Base-by-base conservation (phyloP, 2,329 filamentous ascomycete genomes). In the Xylariales sp. region DNA sequence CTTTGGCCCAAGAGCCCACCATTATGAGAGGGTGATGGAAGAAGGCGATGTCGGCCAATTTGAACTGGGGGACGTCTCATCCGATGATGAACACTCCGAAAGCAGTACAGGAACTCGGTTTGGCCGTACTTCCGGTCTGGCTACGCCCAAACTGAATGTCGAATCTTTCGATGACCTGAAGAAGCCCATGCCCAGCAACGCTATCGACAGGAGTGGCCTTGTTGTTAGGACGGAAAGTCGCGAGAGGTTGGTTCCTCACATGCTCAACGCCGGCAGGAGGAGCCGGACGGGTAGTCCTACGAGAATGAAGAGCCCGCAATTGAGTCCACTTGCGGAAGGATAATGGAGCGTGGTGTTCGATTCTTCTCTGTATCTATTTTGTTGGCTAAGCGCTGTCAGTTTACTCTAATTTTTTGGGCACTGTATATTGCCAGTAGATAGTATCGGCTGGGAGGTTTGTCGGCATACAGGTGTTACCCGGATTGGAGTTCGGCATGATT, bases 1-100 rank as follows among this genome's bases (percentile, higher is more conserved):
- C 4, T 91, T 97, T 69, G 87, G 86, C 14, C 85, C 87, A 5
- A 80, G 78, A 57, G 80, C 82, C 0, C 77, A 83, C 7, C 83
- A 86, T 2, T 97, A 97, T 76, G 94, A 97, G 77, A 90, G 93
- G 36, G 91, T 97, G 3, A 81, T 97, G 59, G 94, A 97, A 80
- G 92, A 94, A 72, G 94, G 92, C 12, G 87, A 89, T n/a, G 81
- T 82, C 10, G 82, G 87, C 62, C 91, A 93, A 49, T 95, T 97
- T 76, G 94, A 97, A 77, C 86, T 97, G 1, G 89, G 87, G 34
- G 89, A 89, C 16, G 81, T 88, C 8, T 89, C 89, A 1, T 86
- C 89, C 60, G 87, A 90, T 56, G 88, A 89, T 64, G 88, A 90
- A 0, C 83, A 85, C 73, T 90, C 89, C 0, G 90, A 92, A 75